A percentile compares a stretch with the other conserved stretches of the same genome.
phyloP scores from a whole-genome alignment of 352 stramenopile genomes.

The Aphanomyces astaci region DNA sequence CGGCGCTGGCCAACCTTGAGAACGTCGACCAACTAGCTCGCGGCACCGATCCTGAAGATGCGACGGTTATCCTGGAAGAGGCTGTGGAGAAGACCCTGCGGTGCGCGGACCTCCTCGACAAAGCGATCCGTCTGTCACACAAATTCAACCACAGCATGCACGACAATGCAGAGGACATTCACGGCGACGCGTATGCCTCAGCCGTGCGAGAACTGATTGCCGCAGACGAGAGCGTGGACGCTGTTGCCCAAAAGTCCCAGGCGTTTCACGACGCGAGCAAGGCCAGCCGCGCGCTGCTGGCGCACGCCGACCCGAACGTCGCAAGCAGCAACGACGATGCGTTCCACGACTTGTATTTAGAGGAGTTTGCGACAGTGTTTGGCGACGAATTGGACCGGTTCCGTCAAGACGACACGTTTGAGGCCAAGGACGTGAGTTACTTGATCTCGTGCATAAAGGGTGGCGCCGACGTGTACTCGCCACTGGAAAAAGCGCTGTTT shows the following conservation, averaged over 20 bases:
- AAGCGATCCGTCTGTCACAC: constrained; percentile 44
- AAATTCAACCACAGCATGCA: constrained; percentile 37
- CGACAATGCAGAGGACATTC: constrained; percentile 34
- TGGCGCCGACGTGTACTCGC: constrained; percentile 69
- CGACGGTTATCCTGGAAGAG: constrained; percentile 30
- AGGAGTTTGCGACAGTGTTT: constrained; percentile 77
- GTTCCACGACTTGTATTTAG: constrained; percentile 77
- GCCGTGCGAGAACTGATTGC: constrained; percentile 28
- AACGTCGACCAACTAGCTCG: not conserved
- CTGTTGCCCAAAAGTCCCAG: constrained; percentile 45
- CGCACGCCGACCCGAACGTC: constrained; percentile 36
- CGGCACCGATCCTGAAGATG: not conserved
- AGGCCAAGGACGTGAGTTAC: constrained; percentile 81
- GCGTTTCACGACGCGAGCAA: constrained; percentile 42
- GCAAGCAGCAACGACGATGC: constrained; percentile 29
- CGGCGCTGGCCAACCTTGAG: constrained; percentile 25
- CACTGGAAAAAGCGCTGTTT: constrained; percentile 78
- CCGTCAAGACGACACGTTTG: constrained; percentile 78
- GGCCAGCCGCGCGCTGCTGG: constrained; percentile 48
- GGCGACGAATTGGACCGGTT: constrained; percentile 79
- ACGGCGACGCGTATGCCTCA: constrained; percentile 34
- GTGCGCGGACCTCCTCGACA: constrained; percentile 69
- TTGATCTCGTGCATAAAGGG: constrained; percentile 84
- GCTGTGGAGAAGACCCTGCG: constrained; percentile 46
- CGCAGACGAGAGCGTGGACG: constrained; percentile 44